Percentiles rank a stretch among this genome's conserved stretches.
These are phyloP conservation scores for Dalbergia oliveri DNA, from an alignment of 306 rosid species.

Conservation along the genomic window DNA sequence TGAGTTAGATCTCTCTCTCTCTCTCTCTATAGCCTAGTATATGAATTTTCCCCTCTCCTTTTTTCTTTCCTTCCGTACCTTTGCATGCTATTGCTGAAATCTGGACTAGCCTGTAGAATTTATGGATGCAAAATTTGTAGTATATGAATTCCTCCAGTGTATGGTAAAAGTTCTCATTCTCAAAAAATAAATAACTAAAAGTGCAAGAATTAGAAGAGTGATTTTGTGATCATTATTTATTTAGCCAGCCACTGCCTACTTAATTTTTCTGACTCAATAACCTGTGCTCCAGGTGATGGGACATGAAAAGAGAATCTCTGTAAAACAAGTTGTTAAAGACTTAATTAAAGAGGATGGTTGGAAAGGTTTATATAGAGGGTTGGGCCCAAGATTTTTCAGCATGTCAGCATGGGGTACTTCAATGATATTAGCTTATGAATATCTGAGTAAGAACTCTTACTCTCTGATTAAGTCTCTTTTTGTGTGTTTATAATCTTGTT, in stretches of 20 bases:
- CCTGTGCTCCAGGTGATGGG: conserved; percentile 71
- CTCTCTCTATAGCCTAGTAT: not conserved
- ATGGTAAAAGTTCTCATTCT: conserved; percentile 13
- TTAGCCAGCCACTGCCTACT: conserved; percentile 28
- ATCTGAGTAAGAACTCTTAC: conserved; percentile 70
- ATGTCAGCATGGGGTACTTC: conserved; percentile 98
- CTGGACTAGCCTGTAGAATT: not conserved
- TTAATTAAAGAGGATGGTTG: conserved; percentile 87
- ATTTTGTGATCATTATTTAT: conserved; percentile 6
- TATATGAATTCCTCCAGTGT: not conserved
- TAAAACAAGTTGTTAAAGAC: conserved; percentile 78
- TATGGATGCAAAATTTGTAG: conserved; percentile 32
- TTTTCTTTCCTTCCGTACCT: not conserved
- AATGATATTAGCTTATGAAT: conserved; percentile 90
- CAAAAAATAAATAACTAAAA: not conserved
- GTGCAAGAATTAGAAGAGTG: not conserved
- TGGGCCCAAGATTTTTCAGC: conserved; percentile 96
- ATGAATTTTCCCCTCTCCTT: not conserved
- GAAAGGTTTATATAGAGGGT: conserved; percentile 90
- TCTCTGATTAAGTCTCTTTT: conserved; percentile 31
- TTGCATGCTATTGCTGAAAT: not conserved
- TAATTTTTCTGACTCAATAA: conserved; percentile 35
- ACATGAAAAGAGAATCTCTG: conserved; percentile 69
- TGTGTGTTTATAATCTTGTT: conserved; percentile 14
- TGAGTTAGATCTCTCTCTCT: not conserved